phyloP scores from a whole-genome alignment of 2,329 filamentous ascomycete species.

The Cercospora sp. region DNA sequence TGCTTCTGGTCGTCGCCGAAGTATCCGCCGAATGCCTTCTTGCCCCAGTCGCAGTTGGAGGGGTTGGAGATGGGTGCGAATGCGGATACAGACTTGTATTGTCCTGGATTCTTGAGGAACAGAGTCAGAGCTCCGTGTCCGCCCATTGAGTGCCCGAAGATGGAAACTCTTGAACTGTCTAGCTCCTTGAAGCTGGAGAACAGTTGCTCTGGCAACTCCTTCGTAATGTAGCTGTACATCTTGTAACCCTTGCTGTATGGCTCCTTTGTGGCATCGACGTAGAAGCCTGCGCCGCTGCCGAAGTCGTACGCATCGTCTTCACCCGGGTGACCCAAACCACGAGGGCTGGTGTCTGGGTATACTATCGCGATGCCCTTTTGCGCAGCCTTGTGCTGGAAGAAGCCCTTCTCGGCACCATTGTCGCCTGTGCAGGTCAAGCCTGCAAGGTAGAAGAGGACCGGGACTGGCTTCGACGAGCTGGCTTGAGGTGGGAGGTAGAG shows the following conservation, averaged over 20 bases:
- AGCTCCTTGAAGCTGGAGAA: slow-evolving; percentile 71
- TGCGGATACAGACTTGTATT: slow-evolving; percentile 58
- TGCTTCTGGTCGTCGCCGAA: slow-evolving; percentile 71
- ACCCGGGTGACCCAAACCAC: slow-evolving; percentile 74
- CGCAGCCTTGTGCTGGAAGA: slow-evolving; percentile 82
- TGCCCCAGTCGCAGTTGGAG: slow-evolving; percentile 80
- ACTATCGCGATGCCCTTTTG: slow-evolving; percentile 84
- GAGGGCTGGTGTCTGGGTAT: slow-evolving; percentile 91
- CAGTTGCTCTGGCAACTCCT: slow-evolving; percentile 77
- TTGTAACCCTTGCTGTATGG: slow-evolving; percentile 79
- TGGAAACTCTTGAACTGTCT: slow-evolving; percentile 70
- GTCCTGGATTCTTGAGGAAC: slow-evolving; percentile 86
- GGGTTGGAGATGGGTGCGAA: slow-evolving; percentile 31
- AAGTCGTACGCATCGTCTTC: slow-evolving; percentile 92
- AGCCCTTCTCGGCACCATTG: slow-evolving; percentile 73
- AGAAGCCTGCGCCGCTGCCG: slow-evolving; percentile 89
- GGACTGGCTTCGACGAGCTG: slow-evolving; percentile 62
- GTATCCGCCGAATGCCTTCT: slow-evolving; percentile 93
- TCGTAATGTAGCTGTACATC: slow-evolving; percentile 92
- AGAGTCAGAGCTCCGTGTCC: slow-evolving; percentile 92
- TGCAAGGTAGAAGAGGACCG: slow-evolving; percentile 88
- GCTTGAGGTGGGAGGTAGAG: slow-evolving; percentile 82
- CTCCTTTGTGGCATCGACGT: slow-evolving; percentile 76
- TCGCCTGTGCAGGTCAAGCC: slow-evolving; percentile 94
- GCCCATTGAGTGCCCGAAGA: slow-evolving; percentile 96